phyloP scores from a whole-genome alignment of 495 filamentous ascomycete species.

The Hyaloscypha finlandica region DNA sequence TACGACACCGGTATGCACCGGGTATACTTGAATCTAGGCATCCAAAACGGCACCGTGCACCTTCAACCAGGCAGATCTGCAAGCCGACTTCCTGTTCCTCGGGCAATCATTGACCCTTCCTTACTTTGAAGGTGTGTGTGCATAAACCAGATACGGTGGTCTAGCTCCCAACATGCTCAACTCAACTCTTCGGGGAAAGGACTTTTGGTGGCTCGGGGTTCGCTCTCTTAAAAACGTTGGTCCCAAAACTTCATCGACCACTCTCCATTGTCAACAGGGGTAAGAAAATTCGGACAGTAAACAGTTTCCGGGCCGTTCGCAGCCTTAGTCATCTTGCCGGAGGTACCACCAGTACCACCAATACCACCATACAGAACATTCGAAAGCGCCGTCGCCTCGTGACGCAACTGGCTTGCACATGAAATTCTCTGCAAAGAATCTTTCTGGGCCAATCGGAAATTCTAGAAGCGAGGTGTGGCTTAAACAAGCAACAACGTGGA shows the following conservation, averaged over 20 bases:
- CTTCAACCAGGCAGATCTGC: background rate
- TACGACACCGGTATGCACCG: background rate
- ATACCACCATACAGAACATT: background rate
- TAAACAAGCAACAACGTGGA: background rate
- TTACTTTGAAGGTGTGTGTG: background rate
- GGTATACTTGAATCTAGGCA: background rate
- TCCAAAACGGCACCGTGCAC: background rate
- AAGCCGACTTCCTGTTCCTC: background rate
- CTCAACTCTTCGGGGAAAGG: background rate
- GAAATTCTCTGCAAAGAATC: background rate
- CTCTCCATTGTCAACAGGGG: background rate
- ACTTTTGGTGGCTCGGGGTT: background rate
- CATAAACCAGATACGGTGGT: background rate
- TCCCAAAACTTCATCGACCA: background rate
- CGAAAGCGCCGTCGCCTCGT: background rate
- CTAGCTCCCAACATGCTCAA: background rate
- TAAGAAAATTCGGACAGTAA: background rate
- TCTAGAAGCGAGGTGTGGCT: background rate
- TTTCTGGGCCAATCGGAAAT: background rate
- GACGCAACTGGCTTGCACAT: slow-evolving; percentile 1
- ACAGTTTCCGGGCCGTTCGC: background rate
- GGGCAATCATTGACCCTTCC: background rate
- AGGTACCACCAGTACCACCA: too few relatives aligned
- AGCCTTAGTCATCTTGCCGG: background rate
- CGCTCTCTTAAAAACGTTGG: slow-evolving; percentile 12